Conservation (phyloP, 2,329 filamentous ascomycete genomes). For the Lasiodiplodia sp. region DNA sequence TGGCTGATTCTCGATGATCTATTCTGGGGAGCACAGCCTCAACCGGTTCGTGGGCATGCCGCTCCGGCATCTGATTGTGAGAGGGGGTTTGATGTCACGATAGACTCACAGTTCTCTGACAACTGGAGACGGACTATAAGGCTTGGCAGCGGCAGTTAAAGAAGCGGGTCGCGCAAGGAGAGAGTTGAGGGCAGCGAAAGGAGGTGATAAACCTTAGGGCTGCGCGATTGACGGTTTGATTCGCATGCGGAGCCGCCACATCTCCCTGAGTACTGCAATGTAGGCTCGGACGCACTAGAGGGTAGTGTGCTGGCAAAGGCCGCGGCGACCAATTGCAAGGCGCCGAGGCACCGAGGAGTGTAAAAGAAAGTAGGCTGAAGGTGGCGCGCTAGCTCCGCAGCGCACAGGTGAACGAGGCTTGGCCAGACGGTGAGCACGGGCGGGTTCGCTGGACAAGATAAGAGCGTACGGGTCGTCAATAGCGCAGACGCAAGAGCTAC, state of each 20-base stretch:
- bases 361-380: not conserved
- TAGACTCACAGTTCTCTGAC: not conserved
- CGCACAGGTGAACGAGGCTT: conserved; percentile 8
- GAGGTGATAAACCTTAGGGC: not conserved
- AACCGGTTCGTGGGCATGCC: not conserved
- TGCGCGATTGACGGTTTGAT: not conserved
- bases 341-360: not conserved
- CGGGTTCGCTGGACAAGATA: not conserved
- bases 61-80: not conserved
- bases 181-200: not conserved
- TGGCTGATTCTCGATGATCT: not conserved
- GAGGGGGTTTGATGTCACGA: not conserved
- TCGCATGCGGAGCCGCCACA: not conserved
- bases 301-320: conserved; percentile 13
- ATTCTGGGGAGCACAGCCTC: not conserved
- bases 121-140: not conserved
- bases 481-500: conserved; percentile 18
- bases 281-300: not conserved
- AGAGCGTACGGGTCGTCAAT: not conserved
- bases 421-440: not conserved
- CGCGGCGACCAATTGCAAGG: not conserved
- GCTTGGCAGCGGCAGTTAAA: not conserved
- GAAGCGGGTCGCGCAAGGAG: not conserved
- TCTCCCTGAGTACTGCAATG: not conserved
- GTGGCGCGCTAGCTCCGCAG: conserved; percentile 12